Conservation (phyloP, 192 early-diverging fungal species). For the Entomortierella lignicola region DNA sequence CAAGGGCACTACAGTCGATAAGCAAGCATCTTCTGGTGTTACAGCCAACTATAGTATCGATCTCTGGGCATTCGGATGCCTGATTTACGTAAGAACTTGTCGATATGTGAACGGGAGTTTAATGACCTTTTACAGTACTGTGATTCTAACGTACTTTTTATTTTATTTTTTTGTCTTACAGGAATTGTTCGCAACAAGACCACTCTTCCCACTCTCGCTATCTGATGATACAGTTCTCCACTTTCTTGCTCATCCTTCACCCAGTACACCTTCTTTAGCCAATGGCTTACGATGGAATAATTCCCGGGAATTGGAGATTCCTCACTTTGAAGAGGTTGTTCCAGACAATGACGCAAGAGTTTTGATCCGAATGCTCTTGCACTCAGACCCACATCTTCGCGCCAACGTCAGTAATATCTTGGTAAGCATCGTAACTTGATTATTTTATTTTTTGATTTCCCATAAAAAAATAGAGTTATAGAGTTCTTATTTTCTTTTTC, state of each 20-base stretch:
- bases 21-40: slow-evolving; percentile 45
- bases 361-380: slow-evolving; percentile 55
- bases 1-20: slow-evolving; percentile 29
- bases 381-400: slow-evolving; percentile 51
- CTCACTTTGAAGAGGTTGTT: slow-evolving; percentile 52
- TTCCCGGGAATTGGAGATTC: slow-evolving; percentile 54
- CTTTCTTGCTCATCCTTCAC: slow-evolving; percentile 59
- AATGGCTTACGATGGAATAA: slow-evolving; percentile 57
- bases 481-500: not conserved
- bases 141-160: no score
- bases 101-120: not conserved
- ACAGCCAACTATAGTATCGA: slow-evolving; percentile 60
- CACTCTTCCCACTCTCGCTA: slow-evolving; percentile 46
- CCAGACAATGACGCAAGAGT: slow-evolving; percentile 37
- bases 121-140: not conserved
- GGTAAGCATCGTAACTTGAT: slow-evolving; percentile 25
- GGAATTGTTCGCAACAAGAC: slow-evolving; percentile 57
- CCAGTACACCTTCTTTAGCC: slow-evolving; percentile 54
- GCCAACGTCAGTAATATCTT: slow-evolving; percentile 48
- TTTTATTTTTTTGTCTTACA: no score
- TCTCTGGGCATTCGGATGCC: slow-evolving; percentile 63
- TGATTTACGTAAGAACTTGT: slow-evolving; percentile 54
- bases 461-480: not conserved
- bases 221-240: slow-evolving; percentile 56
- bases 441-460: not conserved